Evolutionary conservation across 1,139 yeast species (phyloP).

Genomic region (Sugiyamaella paludigena): DNA sequence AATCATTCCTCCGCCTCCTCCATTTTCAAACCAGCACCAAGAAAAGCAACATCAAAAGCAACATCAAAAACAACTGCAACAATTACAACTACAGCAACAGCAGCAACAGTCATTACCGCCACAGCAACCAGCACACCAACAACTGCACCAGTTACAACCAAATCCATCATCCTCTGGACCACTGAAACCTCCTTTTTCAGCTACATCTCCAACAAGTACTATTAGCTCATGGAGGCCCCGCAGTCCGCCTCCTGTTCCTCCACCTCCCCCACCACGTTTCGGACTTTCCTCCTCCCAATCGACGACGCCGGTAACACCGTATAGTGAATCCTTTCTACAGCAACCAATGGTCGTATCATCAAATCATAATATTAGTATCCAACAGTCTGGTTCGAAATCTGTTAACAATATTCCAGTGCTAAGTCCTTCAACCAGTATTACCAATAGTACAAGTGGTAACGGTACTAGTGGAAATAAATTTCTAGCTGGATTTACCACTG

Average conservation of each 20-base stretch:
- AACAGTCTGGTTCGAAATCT: neutral
- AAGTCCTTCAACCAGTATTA: neutral
- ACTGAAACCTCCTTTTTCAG: neutral
- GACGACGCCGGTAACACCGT: too few relatives aligned
- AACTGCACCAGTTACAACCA: slow-evolving; percentile 3
- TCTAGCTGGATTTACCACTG: neutral
- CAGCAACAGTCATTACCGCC: neutral
- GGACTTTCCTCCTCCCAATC: neutral
- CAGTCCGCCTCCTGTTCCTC: slow-evolving; percentile 15
- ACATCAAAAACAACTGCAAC: too few relatives aligned
- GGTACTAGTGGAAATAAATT: neutral
- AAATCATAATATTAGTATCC: too few relatives aligned
- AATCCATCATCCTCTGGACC: neutral
- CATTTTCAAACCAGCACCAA: slow-evolving; percentile 2
- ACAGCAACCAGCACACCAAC: neutral
- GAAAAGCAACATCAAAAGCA: too few relatives aligned
- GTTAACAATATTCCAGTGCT: neutral
- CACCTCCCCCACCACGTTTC: slow-evolving; percentile 1
- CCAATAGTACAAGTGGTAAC: neutral
- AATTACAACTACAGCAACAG: neutral
- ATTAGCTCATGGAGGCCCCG: slow-evolving; percentile 13
- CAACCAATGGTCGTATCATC: too few relatives aligned
- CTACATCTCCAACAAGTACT: slow-evolving; percentile 6
- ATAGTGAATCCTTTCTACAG: too few relatives aligned
- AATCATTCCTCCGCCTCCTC: slow-evolving; percentile 15